Conservation (phyloP, 176 grass and related monocot genomes). For the Eleusine coracana region DNA sequence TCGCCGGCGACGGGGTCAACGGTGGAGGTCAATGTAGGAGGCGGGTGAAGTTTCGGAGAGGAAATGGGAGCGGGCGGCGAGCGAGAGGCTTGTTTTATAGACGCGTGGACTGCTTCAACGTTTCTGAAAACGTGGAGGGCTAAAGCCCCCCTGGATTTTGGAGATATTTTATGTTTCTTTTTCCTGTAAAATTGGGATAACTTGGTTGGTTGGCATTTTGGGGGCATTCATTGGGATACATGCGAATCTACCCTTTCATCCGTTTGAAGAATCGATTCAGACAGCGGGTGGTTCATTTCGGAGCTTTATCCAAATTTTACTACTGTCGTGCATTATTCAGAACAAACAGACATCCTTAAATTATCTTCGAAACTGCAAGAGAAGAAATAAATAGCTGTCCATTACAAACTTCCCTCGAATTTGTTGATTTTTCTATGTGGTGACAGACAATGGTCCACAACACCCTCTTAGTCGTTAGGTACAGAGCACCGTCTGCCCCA, state of each 20-base stretch:
- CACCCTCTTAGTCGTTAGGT: neutral
- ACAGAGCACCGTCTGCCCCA: neutral
- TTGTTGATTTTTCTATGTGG: neutral
- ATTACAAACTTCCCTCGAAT: neutral
- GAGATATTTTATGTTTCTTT: conserved; percentile 1
- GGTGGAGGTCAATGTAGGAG: conserved; percentile 41
- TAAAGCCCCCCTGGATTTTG: conserved; percentile 12
- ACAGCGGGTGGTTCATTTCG: neutral
- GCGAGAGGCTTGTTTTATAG: conserved; percentile 31
- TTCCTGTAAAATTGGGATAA: neutral
- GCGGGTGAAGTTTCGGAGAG: conserved; percentile 7
- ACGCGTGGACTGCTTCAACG: conserved; percentile 28
- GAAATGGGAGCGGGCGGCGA: neutral
- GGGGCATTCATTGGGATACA: too few relatives aligned
- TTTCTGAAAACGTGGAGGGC: conserved; percentile 13
- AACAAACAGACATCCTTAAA: neutral
- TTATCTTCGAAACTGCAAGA: neutral
- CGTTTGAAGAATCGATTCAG: neutral
- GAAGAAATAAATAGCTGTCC: neutral
- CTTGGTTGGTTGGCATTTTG: neutral
- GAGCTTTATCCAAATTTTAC: neutral
- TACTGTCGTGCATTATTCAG: neutral
- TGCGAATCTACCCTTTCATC: neutral
- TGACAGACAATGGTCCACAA: neutral
- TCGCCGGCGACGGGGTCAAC: conserved; percentile 52